phyloP scores from a whole-genome alignment of 192 early-diverging fungal species.

The Linderina pennispora region DNA sequence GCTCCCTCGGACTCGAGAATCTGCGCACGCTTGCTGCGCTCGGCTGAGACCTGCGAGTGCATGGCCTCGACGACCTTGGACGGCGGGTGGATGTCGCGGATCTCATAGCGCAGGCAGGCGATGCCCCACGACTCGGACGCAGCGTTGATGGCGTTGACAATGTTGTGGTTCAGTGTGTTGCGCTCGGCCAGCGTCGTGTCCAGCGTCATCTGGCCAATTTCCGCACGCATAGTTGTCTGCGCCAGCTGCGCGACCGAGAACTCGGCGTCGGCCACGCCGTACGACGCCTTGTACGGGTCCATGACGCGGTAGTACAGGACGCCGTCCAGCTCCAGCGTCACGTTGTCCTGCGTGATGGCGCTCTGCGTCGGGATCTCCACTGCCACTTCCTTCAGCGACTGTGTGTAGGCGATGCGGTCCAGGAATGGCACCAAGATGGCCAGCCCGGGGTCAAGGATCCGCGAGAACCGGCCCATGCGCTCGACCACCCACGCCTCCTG shows the following conservation, averaged over 20 bases:
- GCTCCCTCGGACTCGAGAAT: conserved; percentile 82
- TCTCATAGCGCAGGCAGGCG: conserved; percentile 91
- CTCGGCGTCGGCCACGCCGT: conserved; percentile 92
- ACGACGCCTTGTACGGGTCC: conserved; percentile 91
- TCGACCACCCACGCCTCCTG: conserved; percentile 98
- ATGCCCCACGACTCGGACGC: conserved; percentile 97
- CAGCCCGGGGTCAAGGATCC: conserved; percentile 86
- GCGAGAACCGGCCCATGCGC: conserved; percentile 84
- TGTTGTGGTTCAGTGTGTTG: conserved; percentile 86
- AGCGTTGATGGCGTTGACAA: conserved; percentile 90
- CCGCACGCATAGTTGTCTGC: conserved; percentile 99
- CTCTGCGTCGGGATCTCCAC: conserved; percentile 86
- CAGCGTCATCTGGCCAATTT: conserved; percentile 97
- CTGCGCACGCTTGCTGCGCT: conserved; percentile 92
- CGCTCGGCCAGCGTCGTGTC: conserved; percentile 94
- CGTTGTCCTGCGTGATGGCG: conserved; percentile 96
- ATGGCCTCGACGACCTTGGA: conserved; percentile 91
- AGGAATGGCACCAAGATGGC: conserved; percentile 84
- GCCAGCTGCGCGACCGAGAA: conserved; percentile 95
- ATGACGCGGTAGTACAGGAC: conserved; percentile 92
- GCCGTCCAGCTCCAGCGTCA: conserved; percentile 92
- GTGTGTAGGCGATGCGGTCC: conserved; percentile 87
- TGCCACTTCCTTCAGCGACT: conserved; percentile 92
- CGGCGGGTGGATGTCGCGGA: conserved; percentile 93
- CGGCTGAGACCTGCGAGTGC: conserved; percentile 97